Base-by-base conservation (phyloP, 257 asterid species). In the Nicotiana noctiflora region DNA sequence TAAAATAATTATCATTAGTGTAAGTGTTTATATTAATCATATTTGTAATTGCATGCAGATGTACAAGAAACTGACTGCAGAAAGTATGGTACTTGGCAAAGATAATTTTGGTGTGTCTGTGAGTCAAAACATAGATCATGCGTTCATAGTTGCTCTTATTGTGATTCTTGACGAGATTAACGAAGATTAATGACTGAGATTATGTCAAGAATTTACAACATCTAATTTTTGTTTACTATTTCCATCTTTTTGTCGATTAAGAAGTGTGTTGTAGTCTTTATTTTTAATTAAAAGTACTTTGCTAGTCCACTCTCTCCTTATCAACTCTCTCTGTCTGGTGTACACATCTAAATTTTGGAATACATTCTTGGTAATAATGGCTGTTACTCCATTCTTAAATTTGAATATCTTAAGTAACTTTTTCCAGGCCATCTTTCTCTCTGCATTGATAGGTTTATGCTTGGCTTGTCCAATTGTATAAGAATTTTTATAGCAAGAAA, bases 121-220 rank as follows among this genome's bases (percentile, higher is more conserved):
- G 51, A 89, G 88, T 84, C 93, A 98, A 2, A 88, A 93, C 56
- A 92, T 93, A 14, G 98, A 95, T 84, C 90, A 92, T 77, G 98
- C 98, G 75, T 95, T 95, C 86, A 83, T 95, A 6, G 91, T 86
- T 61, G 90, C 97, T 7, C 91, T 95, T 6, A 85, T 95, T 25
- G 94, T 90, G 59, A 91, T 95, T 56, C 97, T 93, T 21, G 91
- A 90, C 81, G 97, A 95, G 68, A 93, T 95, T 44, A 90, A 93
- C 53, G 86, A 84, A 85, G n/a, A n/a, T n/a, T n/a, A 93, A 89
- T 79, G 85, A 90, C n/a, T 52, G 87, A 0, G 89, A 8, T 21
- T 12, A 19, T 40, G 52, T 8, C 3, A 19, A 19, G 3, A 2
- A 11, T 40, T 67, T 10, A 32, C 59, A 53, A 53, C 4, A 18